These are phyloP conservation scores for Pseudocercospora vitis DNA, from an alignment of 2,329 filamentous ascomycete species.

Conservation along the genomic window DNA sequence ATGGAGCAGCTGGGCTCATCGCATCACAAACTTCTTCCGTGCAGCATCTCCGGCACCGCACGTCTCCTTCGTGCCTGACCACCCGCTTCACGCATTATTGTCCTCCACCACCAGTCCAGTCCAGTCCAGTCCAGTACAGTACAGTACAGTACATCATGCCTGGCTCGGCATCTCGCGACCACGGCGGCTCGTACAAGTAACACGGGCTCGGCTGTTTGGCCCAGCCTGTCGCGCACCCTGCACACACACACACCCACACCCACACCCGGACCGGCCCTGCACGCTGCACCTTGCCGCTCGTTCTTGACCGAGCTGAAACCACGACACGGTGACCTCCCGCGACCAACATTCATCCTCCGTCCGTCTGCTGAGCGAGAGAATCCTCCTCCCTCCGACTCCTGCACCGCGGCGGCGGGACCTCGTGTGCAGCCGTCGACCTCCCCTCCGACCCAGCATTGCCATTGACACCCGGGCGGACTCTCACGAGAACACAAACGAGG, in stretches of 20 bases:
- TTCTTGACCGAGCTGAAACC: conserved; percentile 19
- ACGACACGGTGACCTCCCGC: conserved; percentile 13
- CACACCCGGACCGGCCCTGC: conserved; percentile 15
- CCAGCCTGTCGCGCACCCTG: conserved; percentile 23
- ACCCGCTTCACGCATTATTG: background rate
- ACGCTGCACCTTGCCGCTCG: conserved; percentile 20
- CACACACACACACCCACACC: no score
- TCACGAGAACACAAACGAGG: conserved; percentile 18
- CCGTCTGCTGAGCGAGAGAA: conserved; percentile 5
- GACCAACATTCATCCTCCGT: conserved; percentile 8
- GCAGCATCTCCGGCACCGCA: conserved; percentile 13
- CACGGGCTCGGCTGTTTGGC: conserved; percentile 17
- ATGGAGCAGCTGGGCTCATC: conserved; percentile 14
- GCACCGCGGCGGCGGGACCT: conserved; percentile 20
- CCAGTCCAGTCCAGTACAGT: no score
- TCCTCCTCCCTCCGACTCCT: conserved; percentile 13
- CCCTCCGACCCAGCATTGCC: conserved; percentile 17
- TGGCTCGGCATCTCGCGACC: conserved; percentile 11
- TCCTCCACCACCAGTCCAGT: background rate
- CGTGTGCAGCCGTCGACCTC: conserved; percentile 22
- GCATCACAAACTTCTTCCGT: conserved; percentile 9
- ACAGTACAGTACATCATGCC: conserved; percentile 14
- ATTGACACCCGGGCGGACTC: conserved; percentile 11
- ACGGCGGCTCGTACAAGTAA: conserved; percentile 16
- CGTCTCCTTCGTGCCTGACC: background rate